phyloP scores from a whole-genome alignment of 805 yeast genomes.

The Metschnikowia santaceciliae region DNA sequence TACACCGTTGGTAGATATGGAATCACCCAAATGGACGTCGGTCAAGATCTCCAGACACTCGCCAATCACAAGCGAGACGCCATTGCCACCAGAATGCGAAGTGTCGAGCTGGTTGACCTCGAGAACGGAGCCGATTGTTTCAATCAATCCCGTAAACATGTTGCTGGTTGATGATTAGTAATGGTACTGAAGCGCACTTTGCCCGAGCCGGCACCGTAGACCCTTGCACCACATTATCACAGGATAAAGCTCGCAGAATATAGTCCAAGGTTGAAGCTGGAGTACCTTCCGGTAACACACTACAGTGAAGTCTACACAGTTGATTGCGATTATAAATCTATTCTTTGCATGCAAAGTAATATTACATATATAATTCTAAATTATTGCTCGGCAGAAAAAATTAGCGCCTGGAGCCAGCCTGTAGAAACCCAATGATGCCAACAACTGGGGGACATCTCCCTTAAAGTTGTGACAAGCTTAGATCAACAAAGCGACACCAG shows the following conservation, averaged over 20 bases:
- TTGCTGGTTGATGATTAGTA: neutral
- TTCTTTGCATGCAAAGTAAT: neutral
- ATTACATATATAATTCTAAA: neutral
- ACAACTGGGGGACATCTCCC: constrained; percentile 1
- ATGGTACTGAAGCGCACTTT: neutral
- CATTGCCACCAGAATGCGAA: constrained; percentile 61
- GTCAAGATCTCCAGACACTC: constrained; percentile 59
- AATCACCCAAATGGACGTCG: constrained; percentile 92
- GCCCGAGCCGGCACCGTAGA: too few relatives aligned
- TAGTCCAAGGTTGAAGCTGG: too few relatives aligned
- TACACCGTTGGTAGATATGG: constrained; percentile 83
- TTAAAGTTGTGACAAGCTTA: constrained; percentile 17
- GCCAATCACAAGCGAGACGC: constrained; percentile 64
- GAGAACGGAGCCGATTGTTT: constrained; percentile 65
- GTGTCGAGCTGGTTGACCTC: constrained; percentile 46
- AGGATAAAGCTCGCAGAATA: neutral
- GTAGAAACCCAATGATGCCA: constrained; percentile 2
- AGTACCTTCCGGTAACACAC: neutral
- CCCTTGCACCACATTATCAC: neutral
- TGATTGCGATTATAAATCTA: neutral
- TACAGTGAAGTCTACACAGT: neutral
- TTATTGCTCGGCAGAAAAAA: constrained; percentile 2
- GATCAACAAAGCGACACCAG: constrained; percentile 38
- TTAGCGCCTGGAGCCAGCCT: constrained; percentile 4
- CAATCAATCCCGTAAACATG: constrained; percentile 96